Evolutionary conservation across 352 stramenopile species (phyloP).

Genomic region (Halophytophthora polymorphica): DNA sequence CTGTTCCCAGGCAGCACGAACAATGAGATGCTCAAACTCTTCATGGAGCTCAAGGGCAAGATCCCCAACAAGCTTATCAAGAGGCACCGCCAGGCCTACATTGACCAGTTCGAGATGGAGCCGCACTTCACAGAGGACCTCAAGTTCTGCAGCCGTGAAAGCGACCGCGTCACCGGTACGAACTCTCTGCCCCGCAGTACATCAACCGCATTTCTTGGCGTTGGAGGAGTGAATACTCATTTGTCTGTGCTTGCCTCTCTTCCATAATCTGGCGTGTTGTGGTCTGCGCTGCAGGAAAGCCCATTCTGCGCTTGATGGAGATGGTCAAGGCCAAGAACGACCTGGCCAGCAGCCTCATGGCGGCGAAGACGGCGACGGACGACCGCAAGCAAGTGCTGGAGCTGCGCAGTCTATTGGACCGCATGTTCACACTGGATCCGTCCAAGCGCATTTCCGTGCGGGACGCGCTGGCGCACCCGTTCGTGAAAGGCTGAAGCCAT

Average conservation of each 20-base stretch:
- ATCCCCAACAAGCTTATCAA: slow-evolving; percentile 85
- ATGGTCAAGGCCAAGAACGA: slow-evolving; percentile 65
- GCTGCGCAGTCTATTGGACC: slow-evolving; percentile 71
- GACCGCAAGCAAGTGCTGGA: slow-evolving; percentile 66
- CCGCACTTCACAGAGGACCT: slow-evolving; percentile 86
- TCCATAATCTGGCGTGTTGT: not conserved
- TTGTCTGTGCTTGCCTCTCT: not conserved
- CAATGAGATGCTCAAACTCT: slow-evolving; percentile 96
- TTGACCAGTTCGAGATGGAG: slow-evolving; percentile 83
- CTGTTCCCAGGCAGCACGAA: slow-evolving; percentile 97
- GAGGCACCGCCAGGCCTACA: slow-evolving; percentile 70
- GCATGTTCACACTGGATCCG: slow-evolving; percentile 82
- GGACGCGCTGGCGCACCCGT: slow-evolving; percentile 80
- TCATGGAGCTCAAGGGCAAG: slow-evolving; percentile 96
- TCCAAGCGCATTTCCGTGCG: slow-evolving; percentile 69
- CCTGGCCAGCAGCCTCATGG: slow-evolving; percentile 47
- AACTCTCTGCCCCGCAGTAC: not conserved
- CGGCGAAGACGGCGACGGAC: slow-evolving; percentile 59
- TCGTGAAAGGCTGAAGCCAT: slow-evolving; percentile 45
- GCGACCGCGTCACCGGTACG: slow-evolving; percentile 76
- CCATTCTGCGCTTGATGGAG: slow-evolving; percentile 69
- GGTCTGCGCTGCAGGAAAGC: slow-evolving; percentile 47
- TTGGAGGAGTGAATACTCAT: not conserved
- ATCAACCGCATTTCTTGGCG: not conserved
- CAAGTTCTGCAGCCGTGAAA: slow-evolving; percentile 82